Percentiles rank a stretch among this genome's conserved stretches.
These are phyloP conservation scores for Pezicula neosporulosa DNA, from an alignment of 2,329 filamentous ascomycete species.

Conservation along the genomic window DNA sequence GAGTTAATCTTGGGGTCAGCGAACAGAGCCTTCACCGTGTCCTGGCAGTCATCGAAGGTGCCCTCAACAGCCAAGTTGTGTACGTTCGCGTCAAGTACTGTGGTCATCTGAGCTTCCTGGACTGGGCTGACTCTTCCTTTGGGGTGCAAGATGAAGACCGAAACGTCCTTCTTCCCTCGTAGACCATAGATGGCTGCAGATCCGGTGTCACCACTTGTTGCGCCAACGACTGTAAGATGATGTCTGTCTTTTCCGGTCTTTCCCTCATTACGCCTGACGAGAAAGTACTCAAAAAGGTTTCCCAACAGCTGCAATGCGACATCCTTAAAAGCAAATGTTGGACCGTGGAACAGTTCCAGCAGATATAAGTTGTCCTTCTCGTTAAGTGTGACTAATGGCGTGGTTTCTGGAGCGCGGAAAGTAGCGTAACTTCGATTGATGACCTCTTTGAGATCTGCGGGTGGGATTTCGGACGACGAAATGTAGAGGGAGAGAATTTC, in stretches of 20 bases:
- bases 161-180: conserved; percentile 93
- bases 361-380: conserved; percentile 71
- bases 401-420: conserved; percentile 76
- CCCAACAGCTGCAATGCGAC: conserved; percentile 90
- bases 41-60: conserved; percentile 96
- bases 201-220: conserved; percentile 85
- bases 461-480: conserved; percentile 76
- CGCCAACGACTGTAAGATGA: conserved; percentile 82
- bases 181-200: conserved; percentile 96
- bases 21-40: conserved; percentile 92
- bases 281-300: conserved; percentile 92
- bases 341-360: conserved; percentile 94
- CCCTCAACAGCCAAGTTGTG: conserved; percentile 88
- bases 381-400: conserved; percentile 76
- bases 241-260: conserved; percentile 62
- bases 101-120: conserved; percentile 97
- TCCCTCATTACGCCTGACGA: conserved; percentile 68
- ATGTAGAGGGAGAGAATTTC: conserved; percentile 87
- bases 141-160: conserved; percentile 91
- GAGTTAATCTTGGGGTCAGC: conserved; percentile 80
- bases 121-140: conserved; percentile 88
- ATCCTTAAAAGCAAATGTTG: conserved; percentile 95
- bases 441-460: conserved; percentile 75
- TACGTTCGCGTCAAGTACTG: conserved; percentile 83
- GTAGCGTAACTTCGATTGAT: conserved; percentile 84